Evolutionary conservation across 495 filamentous ascomycete species (phyloP), one percentile per base, ranked within the genome.

Genomic region (Hypoxylon cercidicola): DNA sequence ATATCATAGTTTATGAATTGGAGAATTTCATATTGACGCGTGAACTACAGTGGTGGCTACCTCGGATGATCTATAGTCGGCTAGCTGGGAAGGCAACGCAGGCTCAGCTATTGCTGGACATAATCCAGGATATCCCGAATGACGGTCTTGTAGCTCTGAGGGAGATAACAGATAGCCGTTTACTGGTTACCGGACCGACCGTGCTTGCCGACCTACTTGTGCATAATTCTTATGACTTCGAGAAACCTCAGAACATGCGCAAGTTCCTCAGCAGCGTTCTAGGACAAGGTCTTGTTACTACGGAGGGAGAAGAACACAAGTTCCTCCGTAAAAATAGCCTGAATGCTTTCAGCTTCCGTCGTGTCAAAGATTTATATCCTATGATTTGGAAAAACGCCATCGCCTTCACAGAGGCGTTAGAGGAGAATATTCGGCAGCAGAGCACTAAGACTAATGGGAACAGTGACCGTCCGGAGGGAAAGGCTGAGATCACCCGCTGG

Each of bases 261-360:
- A 63, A 72, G 3, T 77, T 80, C 4, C 64, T 95, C 12, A 78
- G 79, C 12, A 77, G 79, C 6, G 66, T 92, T 0, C 72, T 91
- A 4, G 91, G 91, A 0, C 73, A 88, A 55, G 90, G 92, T 0
- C 71, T 95, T 3, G 69, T 93, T 8, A 79, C 93, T 11, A 87
- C 89, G 0, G 91, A 94, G 72, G 91, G 90, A 15, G 87, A 90
- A 18, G 88, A 89, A 49, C 90, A 93, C 62, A 90, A 87, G 77
- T 83, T 80, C 34, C 88, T 93, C 77, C 80, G 90, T n/a, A 90
- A 87, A 66, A 84, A 87, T 41, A 79, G 92, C 3, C 85, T 87
- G 78, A 90, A 89, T 2, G 91, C 90, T 0, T 96, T 94, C 66
- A 77, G 85, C 12, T 92, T 86, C 68, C 82, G 89, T 28, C 92